Base-by-base conservation (phyloP, 2,329 filamentous ascomycete species). In the Penicillium brevicompactum region DNA sequence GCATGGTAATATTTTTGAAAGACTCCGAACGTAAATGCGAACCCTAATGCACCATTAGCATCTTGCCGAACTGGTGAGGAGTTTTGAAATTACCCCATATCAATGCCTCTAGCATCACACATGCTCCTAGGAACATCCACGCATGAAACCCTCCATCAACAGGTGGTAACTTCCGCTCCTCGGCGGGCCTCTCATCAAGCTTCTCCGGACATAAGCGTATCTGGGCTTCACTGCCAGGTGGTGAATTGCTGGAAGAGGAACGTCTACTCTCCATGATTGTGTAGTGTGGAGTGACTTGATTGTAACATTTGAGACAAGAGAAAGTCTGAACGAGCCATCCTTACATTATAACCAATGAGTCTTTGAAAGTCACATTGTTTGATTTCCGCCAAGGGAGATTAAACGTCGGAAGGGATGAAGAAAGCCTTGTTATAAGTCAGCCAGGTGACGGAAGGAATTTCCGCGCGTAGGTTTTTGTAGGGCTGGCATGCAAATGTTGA, bases 71-170 rank as follows among this genome's bases (percentile, higher is more conserved):
- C 4, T 46, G 4, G 16, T 22, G 6, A 16, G 9, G 22, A 11
- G 1, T 10, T 41, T 9, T 16, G 5, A 40, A 62, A 71, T 53
- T 65, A 80, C 80, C 82, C 81, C 82, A 84, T 47, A 84, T 76
- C 2, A 84, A 67, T 21, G 77, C 79, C 64, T 84, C 82, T 32
- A 84, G 71, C 49, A 80, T 69, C 56, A 81, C 83, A 47, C 77
- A 80, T 1, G 78, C 80, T 8, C 74, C 71, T 5, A 84, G 65
- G 53, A 82, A 80, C 21, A 82, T 61, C 70, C 74, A 79, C 21
- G 76, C 77, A 30, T 73, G 64, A 55, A 70, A 70, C 1, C 76
- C 76, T 31, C 71, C 65, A 53, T 77, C 74, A 5, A 69, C 62
- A 1, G 64, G 70, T 37, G 73, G 70, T 8, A 75, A 52, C 11